phyloP scores from a whole-genome alignment of 2,329 filamentous ascomycete species.

The Pyrenophora graminea region DNA sequence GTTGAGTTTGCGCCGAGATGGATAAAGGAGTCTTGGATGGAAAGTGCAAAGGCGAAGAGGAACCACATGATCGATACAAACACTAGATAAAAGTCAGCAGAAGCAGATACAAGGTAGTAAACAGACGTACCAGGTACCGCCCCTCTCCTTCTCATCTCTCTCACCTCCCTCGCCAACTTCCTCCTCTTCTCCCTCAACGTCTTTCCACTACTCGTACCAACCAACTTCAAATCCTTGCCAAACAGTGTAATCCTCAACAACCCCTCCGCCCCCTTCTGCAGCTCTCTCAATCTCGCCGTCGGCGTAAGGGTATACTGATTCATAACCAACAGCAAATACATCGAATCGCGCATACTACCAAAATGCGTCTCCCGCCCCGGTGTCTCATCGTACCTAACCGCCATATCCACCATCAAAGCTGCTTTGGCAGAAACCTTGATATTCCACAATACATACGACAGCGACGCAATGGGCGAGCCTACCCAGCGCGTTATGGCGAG shows the following conservation, averaged over 20 bases:
- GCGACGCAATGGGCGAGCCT: slow-evolving; percentile 44
- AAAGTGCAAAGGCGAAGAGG: slow-evolving; percentile 44
- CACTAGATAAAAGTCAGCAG: slow-evolving; percentile 19
- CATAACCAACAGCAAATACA: slow-evolving; percentile 52
- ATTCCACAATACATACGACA: slow-evolving; percentile 49
- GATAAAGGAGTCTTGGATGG: slow-evolving; percentile 45
- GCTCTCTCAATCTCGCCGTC: slow-evolving; percentile 13
- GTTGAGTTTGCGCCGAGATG: slow-evolving; percentile 47
- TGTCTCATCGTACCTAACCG: slow-evolving; percentile 37
- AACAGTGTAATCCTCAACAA: slow-evolving; percentile 49
- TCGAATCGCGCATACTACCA: slow-evolving; percentile 48
- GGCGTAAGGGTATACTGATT: slow-evolving; percentile 52
- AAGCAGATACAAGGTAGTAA: no score
- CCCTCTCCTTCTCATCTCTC: slow-evolving; percentile 48
- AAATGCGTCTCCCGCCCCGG: slow-evolving; percentile 40
- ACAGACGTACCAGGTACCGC: slow-evolving; percentile 38
- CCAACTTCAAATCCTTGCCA: slow-evolving; percentile 44
- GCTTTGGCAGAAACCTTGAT: slow-evolving; percentile 48
- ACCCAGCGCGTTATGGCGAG: slow-evolving; percentile 45
- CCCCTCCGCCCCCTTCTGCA: slow-evolving; percentile 43
- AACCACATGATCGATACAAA: slow-evolving; percentile 53
- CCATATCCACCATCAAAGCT: slow-evolving; percentile 49
- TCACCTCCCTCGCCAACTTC: slow-evolving; percentile 47
- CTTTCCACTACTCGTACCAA: slow-evolving; percentile 24
- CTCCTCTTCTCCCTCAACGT: slow-evolving; percentile 41